A percentile compares a stretch with the other conserved stretches of the same genome.
Conservation (phyloP, 257 asterid genomes). For the Rauvolfia tetraphylla region DNA sequence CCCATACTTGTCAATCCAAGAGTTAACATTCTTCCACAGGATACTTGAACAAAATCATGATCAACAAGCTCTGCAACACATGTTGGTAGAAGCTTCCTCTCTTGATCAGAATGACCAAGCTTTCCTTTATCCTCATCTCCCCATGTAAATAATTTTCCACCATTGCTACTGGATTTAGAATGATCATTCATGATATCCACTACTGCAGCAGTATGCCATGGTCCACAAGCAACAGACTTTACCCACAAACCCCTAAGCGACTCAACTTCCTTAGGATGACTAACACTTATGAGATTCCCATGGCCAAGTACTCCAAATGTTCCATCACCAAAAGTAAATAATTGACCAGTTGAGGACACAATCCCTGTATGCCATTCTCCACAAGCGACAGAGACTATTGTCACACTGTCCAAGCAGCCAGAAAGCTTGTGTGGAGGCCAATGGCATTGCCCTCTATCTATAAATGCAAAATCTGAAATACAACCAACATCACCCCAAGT, state of each 20-base stretch:
- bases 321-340: constrained; percentile 48
- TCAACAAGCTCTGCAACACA: constrained; percentile 40
- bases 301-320: constrained; percentile 57
- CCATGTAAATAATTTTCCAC: constrained; percentile 50
- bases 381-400: constrained; percentile 37
- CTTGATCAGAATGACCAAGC: constrained; percentile 45
- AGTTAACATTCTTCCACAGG: constrained; percentile 39
- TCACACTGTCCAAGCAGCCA: constrained; percentile 33
- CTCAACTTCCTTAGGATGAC: constrained; percentile 46
- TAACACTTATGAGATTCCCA: constrained; percentile 32
- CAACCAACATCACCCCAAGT: constrained; percentile 38
- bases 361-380: constrained; percentile 53
- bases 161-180: constrained; percentile 19
- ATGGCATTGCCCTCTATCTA: constrained; percentile 24
- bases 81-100: constrained; percentile 35
- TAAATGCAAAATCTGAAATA: constrained; percentile 23
- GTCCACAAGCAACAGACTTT: constrained; percentile 46
- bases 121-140: constrained; percentile 53
- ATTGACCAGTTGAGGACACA: constrained; percentile 35
- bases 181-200: constrained; percentile 34
- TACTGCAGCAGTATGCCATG: constrained; percentile 58
- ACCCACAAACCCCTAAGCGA: constrained; percentile 36
- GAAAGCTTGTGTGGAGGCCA: constrained; percentile 43
- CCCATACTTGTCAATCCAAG: constrained; percentile 38
- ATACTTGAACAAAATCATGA: constrained; percentile 42